Conservation (phyloP, 139 green algal species). For the Limnomonas spitsbergensis region DNA sequence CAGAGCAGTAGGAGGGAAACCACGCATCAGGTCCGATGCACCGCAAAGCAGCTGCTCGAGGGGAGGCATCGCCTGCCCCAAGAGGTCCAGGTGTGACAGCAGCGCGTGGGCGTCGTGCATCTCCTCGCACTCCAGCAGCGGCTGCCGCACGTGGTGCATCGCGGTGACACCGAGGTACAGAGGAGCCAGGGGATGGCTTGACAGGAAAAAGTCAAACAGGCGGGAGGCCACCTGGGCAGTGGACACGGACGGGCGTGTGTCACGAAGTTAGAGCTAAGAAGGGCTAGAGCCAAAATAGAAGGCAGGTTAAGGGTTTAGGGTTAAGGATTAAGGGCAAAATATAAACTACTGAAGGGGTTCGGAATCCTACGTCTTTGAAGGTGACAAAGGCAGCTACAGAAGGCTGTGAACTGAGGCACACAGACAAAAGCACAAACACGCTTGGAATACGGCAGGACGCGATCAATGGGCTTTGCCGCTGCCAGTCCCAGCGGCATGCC, state of each 20-base stretch:
- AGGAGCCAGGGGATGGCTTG: constrained; percentile 83
- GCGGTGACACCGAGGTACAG: constrained; percentile 79
- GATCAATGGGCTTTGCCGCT: no score
- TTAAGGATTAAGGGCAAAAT: no score
- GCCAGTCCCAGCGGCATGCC: no score
- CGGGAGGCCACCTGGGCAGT: constrained; percentile 39
- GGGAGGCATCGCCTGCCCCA: not conserved
- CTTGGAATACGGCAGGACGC: no score
- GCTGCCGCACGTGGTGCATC: constrained; percentile 45
- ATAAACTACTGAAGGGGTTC: no score
- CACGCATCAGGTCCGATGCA: not conserved
- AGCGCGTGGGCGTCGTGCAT: constrained; percentile 8
- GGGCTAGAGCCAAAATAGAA: no score
- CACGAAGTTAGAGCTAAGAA: not conserved
- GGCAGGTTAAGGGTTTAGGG: no score
- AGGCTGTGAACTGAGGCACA: no score
- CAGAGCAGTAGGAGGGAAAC: not conserved
- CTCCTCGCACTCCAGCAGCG: constrained; percentile 55
- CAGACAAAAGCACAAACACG: no score
- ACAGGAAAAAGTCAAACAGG: constrained; percentile 88
- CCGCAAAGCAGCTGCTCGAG: not conserved
- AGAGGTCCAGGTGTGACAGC: not conserved
- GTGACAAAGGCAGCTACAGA: no score
- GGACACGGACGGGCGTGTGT: not conserved
- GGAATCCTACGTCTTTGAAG: no score